Conservation (phyloP, 768 basidiomycete species). For the Termitomyces sp. region DNA sequence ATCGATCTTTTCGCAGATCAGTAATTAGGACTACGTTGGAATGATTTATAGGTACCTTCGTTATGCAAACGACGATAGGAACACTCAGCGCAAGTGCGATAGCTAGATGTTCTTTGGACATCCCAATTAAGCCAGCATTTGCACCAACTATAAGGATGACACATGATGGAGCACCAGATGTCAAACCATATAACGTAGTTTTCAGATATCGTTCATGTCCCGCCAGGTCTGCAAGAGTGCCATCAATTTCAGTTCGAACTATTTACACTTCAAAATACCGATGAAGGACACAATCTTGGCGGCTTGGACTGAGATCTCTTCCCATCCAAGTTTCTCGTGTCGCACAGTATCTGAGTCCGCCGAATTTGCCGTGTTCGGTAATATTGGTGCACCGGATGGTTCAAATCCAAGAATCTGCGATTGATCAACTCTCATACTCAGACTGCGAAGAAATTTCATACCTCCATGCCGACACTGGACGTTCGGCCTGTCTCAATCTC, state of each 20-base stretch:
- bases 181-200: constrained; percentile 92
- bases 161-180: constrained; percentile 89
- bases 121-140: constrained; percentile 87
- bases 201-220: constrained; percentile 92
- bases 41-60: constrained; percentile 54
- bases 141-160: constrained; percentile 92
- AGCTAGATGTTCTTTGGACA: constrained; percentile 96
- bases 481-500: constrained; percentile 96
- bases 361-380: constrained; percentile 56
- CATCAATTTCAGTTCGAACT: not conserved
- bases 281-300: constrained; percentile 95
- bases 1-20: constrained; percentile 57
- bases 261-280: constrained; percentile 33
- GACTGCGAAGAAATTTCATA: constrained; percentile 18
- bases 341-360: constrained; percentile 60
- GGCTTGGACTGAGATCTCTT: constrained; percentile 83
- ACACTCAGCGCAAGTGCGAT: constrained; percentile 91
- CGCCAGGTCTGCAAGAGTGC: constrained; percentile 62
- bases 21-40: not conserved
- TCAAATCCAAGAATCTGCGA: constrained; percentile 83
- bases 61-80: constrained; percentile 90
- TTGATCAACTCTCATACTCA: not conserved
- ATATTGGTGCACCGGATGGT: constrained; percentile 67
- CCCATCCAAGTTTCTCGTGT: constrained; percentile 91
- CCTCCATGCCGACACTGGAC: constrained; percentile 96